Evolutionary conservation across 2,329 filamentous ascomycete species (phyloP).

Genomic region (Neonectria sp.): DNA sequence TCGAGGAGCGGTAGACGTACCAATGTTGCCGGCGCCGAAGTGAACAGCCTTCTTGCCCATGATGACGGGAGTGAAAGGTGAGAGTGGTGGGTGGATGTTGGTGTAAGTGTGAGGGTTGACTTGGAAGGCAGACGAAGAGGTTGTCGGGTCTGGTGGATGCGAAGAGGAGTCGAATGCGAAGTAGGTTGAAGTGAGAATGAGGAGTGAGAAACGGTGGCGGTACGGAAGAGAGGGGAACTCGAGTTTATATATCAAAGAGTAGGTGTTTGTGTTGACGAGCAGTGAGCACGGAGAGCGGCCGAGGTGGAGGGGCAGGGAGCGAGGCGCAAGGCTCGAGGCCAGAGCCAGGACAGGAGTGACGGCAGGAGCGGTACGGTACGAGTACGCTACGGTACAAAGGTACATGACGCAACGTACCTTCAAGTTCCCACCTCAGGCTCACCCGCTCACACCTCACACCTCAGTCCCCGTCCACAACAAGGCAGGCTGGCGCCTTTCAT

Average conservation of each 20-base stretch:
- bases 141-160: not conserved
- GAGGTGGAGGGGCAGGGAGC: constrained; percentile 2
- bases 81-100: constrained; percentile 34
- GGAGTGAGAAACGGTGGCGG: constrained; percentile 37
- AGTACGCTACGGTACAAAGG: constrained; percentile 4
- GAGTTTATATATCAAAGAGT: constrained; percentile 43
- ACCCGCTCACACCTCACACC: not conserved
- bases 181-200: constrained; percentile 14
- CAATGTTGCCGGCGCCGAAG: constrained; percentile 90
- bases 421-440: not conserved
- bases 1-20: constrained; percentile 54
- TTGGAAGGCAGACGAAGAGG: not conserved
- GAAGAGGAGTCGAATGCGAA: not conserved
- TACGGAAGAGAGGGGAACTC: constrained; percentile 31
- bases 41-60: constrained; percentile 82
- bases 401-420: constrained; percentile 5
- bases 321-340: constrained; percentile 3
- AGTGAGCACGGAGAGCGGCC: constrained; percentile 26
- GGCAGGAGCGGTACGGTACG: constrained; percentile 9
- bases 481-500: constrained; percentile 1
- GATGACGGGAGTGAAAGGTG: constrained; percentile 43
- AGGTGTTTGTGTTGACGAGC: constrained; percentile 12
- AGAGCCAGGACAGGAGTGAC: constrained; percentile 1
- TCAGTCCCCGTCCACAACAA: not conserved
- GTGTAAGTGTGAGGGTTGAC: constrained; percentile 31